phyloP scores from a whole-genome alignment of 2,329 filamentous ascomycete genomes.

The Colletotrichum echinochloae region DNA sequence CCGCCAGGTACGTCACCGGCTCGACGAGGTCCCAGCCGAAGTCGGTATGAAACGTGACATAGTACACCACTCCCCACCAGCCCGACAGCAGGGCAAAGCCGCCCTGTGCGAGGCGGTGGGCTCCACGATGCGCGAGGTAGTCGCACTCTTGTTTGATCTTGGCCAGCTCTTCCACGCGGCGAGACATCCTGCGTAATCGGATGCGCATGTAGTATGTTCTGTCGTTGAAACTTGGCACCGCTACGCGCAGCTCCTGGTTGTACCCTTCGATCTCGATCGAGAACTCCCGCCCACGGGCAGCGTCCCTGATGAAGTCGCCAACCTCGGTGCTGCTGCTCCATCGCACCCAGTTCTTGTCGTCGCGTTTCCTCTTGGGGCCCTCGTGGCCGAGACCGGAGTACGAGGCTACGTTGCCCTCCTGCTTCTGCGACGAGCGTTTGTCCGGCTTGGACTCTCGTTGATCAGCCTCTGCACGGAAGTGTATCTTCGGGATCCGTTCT shows the following conservation, averaged over 20 bases:
- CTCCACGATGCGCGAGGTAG: constrained; percentile 78
- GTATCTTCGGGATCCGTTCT: constrained; percentile 79
- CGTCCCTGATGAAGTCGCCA: constrained; percentile 93
- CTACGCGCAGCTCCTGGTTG: constrained; percentile 75
- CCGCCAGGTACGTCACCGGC: constrained; percentile 88
- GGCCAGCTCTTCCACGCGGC: constrained; percentile 75
- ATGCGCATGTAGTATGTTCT: constrained; percentile 90
- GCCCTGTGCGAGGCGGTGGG: constrained; percentile 82
- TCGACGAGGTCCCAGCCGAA: constrained; percentile 93
- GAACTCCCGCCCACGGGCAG: constrained; percentile 86
- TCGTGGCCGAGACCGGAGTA: constrained; percentile 79
- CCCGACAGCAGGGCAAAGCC: constrained; percentile 79
- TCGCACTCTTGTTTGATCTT: constrained; percentile 87
- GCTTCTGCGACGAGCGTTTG: constrained; percentile 42
- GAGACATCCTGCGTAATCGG: constrained; percentile 77
- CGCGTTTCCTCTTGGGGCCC: constrained; percentile 54
- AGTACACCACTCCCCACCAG: constrained; percentile 89
- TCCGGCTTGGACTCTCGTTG: constrained; percentile 52
- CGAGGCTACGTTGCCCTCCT: constrained; percentile 67
- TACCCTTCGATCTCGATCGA: constrained; percentile 83
- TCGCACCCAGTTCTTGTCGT: constrained; percentile 74
- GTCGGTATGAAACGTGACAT: constrained; percentile 77
- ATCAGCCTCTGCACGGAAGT: constrained; percentile 83
- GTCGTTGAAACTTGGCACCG: constrained; percentile 88
- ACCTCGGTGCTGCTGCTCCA: constrained; percentile 93